These are phyloP conservation scores for Nitzschia sp. DNA, from an alignment of 108 stramenopile species.

Conservation along the genomic window DNA sequence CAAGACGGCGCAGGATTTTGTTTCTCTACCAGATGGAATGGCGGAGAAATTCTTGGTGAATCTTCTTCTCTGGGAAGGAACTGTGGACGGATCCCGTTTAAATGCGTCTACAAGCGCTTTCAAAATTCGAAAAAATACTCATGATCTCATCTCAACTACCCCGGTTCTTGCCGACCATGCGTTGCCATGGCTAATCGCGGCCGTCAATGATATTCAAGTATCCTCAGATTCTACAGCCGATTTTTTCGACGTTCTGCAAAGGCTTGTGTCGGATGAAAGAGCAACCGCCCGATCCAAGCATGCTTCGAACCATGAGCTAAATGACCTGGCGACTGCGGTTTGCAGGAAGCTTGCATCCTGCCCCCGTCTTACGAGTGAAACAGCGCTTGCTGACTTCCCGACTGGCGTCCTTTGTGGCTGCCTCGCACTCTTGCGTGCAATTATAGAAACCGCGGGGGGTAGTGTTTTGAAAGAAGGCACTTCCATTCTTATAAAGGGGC, in stretches of 20 bases:
- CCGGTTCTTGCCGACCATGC: conserved; percentile 63
- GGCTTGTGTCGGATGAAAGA: conserved; percentile 46
- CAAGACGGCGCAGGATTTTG: conserved; percentile 55
- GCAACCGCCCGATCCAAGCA: conserved; percentile 4
- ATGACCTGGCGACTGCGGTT: conserved; percentile 64
- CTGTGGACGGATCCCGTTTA: conserved; percentile 31
- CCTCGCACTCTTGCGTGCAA: conserved; percentile 65
- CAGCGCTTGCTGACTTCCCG: conserved; percentile 49
- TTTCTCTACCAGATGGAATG: conserved; percentile 53
- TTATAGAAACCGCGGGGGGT: conserved; percentile 65
- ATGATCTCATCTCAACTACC: conserved; percentile 68
- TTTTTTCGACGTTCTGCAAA: conserved; percentile 76
- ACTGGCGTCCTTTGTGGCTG: conserved; percentile 87
- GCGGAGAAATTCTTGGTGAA: conserved; percentile 79
- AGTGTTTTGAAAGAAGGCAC: conserved; percentile 51
- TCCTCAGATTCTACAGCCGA: conserved; percentile 69
- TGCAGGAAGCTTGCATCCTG: conserved; percentile 81
- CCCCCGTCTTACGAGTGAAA: conserved; percentile 57
- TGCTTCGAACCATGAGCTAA: conserved; percentile 43
- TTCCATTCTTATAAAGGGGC: conserved; percentile 41
- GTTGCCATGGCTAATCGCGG: conserved; percentile 79
- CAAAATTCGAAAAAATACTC: conserved; percentile 67
- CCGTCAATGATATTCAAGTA: conserved; percentile 59
- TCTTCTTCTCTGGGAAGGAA: conserved; percentile 74
- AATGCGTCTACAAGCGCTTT: conserved; percentile 41